phyloP scores from a whole-genome alignment of 140 eudicot genomes.

The Ambrosia hybrid region DNA sequence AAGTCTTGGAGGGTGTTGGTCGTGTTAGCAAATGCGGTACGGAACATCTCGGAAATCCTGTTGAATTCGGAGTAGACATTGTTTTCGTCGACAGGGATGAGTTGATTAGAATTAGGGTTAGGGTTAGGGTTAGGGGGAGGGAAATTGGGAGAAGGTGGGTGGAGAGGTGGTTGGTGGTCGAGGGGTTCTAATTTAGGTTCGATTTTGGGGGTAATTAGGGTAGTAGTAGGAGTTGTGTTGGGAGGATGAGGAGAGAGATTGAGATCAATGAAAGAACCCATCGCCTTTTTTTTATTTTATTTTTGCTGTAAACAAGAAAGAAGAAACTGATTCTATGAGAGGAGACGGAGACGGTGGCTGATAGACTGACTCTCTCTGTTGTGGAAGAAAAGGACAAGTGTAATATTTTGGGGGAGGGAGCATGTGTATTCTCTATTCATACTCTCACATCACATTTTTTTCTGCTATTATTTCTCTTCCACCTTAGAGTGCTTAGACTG shows the following conservation, averaged over 20 bases:
- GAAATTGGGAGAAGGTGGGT: background rate
- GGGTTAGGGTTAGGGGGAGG: background rate
- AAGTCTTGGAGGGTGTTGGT: conserved; percentile 15
- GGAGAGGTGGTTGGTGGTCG: conserved; percentile 27
- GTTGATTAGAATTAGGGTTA: conserved; percentile 16
- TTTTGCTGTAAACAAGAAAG: too few species aligned
- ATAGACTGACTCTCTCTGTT: too few species aligned
- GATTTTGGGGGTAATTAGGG: conserved; percentile 36
- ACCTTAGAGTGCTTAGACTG: too few species aligned
- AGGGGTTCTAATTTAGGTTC: conserved; percentile 60
- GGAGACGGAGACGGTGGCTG: background rate
- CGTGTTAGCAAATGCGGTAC: conserved; percentile 42
- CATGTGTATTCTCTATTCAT: too few species aligned
- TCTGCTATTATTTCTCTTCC: too few species aligned
- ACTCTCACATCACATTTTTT: too few species aligned
- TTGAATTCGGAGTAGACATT: conserved; percentile 54
- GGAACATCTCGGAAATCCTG: conserved; percentile 58
- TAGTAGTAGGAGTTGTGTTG: conserved; percentile 3
- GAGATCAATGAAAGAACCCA: conserved; percentile 48
- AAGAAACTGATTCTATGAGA: background rate
- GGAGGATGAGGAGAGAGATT: conserved; percentile 49
- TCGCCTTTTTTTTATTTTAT: too few species aligned
- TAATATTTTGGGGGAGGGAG: too few species aligned
- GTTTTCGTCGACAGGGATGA: conserved; percentile 20
- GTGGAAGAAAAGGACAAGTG: too few species aligned